Conservation (phyloP, 192 early-diverging fungal genomes). For the Neocallimastix lanati region DNA sequence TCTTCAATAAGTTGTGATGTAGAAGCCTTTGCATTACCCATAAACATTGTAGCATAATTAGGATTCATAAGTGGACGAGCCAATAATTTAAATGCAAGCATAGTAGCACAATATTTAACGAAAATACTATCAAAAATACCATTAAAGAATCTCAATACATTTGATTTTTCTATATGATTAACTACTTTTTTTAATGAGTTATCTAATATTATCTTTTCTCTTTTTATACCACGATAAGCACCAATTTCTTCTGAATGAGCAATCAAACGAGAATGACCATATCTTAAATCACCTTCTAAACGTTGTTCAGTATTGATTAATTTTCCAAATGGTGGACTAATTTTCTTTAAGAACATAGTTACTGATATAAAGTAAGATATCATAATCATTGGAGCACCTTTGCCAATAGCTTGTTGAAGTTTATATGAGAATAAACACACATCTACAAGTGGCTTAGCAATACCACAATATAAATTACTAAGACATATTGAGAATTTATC, state of each 20-base stretch:
- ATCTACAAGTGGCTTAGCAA: slow-evolving; percentile 90
- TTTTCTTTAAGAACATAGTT: slow-evolving; percentile 60
- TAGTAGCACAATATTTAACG: slow-evolving; percentile 45
- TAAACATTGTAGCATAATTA: slow-evolving; percentile 24
- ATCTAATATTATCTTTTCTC: background rate
- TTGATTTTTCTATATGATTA: background rate
- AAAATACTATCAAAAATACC: slow-evolving; percentile 43
- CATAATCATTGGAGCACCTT: slow-evolving; percentile 56
- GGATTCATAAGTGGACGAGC: slow-evolving; percentile 37
- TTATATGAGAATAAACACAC: slow-evolving; percentile 24
- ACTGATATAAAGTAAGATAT: slow-evolving; percentile 64
- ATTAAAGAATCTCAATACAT: slow-evolving; percentile 21
- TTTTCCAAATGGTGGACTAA: slow-evolving; percentile 92
- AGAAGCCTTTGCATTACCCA: slow-evolving; percentile 24
- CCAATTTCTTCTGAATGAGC: background rate
- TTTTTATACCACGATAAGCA: background rate
- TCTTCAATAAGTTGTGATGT: slow-evolving; percentile 41
- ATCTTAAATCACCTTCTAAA: slow-evolving; percentile 82
- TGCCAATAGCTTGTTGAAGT: slow-evolving; percentile 79
- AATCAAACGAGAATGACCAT: slow-evolving; percentile 73
- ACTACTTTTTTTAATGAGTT: background rate
- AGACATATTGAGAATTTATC: slow-evolving; percentile 76
- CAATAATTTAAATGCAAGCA: slow-evolving; percentile 42
- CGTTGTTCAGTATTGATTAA: slow-evolving; percentile 82
- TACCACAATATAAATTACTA: slow-evolving; percentile 77